Base-by-base conservation (phyloP, 164 flowering plant genomes). In the Warburgia ugandensis region DNA sequence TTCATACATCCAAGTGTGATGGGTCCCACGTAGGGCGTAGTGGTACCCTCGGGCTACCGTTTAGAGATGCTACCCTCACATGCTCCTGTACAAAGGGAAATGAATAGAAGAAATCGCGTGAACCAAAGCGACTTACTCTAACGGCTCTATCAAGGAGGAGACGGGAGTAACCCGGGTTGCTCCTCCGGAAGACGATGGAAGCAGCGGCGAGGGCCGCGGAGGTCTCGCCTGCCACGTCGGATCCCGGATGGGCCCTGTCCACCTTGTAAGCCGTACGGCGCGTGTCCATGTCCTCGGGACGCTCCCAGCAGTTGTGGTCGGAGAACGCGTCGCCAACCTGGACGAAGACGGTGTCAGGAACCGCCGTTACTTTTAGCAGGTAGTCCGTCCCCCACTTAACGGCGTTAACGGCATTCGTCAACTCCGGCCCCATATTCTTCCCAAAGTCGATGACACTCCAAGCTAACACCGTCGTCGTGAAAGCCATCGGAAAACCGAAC, bases 281-380 rank as follows among this genome's bases (percentile, higher is more conserved):
- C n/a, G 97, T 90, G 64, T 81, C 90, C 97, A 86, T 90, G 61
- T 90, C 97, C 68, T 90, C 97, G 0, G 97, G 94, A 60, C 97
- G 53, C 60, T 86, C 94, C 97, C 97, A 90, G 51, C 97, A 90
- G 61, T 73, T 71, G 56, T 86, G 97, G 48, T 90, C 97, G 0
- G 83, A 71, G 48, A 62, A 63, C 0, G 86, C 75, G 55, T 90
- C 84, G 1, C 97, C 95, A 0, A 90, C 90, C 68, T 86, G 88
- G 1, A 78, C 94, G 56, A 38, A 83, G 5, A 90, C 68, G 2
- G 69, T 67, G 23, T 47, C 75, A 0, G 77, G 76, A n/a, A 56
- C 72, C 6, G 70, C 50, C 50, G 87, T 78, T 6, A 75, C 94
- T 55, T 86, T 90, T 17, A 90, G 57, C 7, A 86, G 64, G 41